Percentiles rank a stretch among this genome's conserved stretches.
phyloP scores from a whole-genome alignment of 2,329 filamentous ascomycete genomes.

The Fusarium fracticaudum region DNA sequence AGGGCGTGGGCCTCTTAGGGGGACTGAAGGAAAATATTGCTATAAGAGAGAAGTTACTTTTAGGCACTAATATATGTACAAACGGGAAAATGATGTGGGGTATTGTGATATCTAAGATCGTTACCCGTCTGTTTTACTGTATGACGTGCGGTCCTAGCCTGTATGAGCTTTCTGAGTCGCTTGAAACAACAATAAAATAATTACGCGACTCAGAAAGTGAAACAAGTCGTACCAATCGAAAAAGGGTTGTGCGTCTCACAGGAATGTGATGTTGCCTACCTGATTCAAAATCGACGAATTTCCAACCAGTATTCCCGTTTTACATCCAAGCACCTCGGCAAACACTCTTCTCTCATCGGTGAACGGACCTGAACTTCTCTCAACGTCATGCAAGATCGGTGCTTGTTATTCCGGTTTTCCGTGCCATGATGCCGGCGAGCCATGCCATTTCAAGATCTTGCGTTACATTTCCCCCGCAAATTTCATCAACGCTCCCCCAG shows the following conservation, averaged over 20 bases:
- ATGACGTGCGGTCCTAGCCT: background rate
- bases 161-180: too few species aligned
- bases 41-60: too few species aligned
- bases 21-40: too few species aligned
- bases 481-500: slow-evolving; percentile 3
- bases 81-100: too few species aligned
- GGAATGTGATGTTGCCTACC: background rate
- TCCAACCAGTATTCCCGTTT: too few species aligned
- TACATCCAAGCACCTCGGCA: background rate
- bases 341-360: background rate
- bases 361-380: background rate
- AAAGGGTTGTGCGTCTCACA: background rate
- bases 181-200: too few species aligned
- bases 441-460: background rate
- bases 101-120: too few species aligned
- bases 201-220: background rate
- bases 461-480: slow-evolving; percentile 6
- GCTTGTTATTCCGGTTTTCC: background rate
- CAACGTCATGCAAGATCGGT: background rate
- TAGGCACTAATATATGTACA: too few species aligned
- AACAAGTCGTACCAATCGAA: too few species aligned
- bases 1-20: too few species aligned
- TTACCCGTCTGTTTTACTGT: too few species aligned
- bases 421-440: background rate
- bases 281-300: too few species aligned